Evolutionary conservation across 2,329 filamentous ascomycete genomes (phyloP).

Genomic region (Pseudocercospora cruenta): DNA sequence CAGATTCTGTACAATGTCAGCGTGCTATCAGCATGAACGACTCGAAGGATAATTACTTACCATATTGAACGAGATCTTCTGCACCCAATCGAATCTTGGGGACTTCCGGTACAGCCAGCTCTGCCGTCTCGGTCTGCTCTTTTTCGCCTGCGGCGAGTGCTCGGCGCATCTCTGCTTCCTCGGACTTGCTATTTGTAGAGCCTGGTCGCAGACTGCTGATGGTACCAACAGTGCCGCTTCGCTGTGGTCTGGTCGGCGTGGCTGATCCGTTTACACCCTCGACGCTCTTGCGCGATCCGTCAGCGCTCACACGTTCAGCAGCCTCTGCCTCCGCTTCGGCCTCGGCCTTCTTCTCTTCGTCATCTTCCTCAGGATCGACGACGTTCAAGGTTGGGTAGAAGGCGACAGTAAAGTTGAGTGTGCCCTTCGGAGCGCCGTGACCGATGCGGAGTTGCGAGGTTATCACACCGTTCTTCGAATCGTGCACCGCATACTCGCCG

Average conservation of each 20-base stretch:
- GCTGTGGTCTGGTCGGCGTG: conserved; percentile 11
- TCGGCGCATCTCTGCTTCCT: conserved; percentile 47
- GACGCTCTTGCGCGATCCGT: conserved; percentile 25
- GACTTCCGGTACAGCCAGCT: conserved; percentile 55
- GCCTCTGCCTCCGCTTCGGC: conserved; percentile 48
- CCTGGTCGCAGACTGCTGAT: conserved; percentile 44
- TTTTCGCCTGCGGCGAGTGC: conserved; percentile 53
- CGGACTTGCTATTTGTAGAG: conserved; percentile 34
- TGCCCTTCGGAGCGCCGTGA: conserved; percentile 75
- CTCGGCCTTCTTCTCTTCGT: conserved; percentile 33
- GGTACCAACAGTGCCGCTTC: conserved; percentile 43
- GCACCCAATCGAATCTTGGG: conserved; percentile 78
- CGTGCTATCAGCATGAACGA: background rate
- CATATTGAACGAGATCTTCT: conserved; percentile 79
- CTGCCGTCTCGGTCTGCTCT: conserved; percentile 49
- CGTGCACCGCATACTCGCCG: conserved; percentile 79
- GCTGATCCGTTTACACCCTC: conserved; percentile 10
- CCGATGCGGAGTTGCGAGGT: conserved; percentile 73
- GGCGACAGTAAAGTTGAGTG: conserved; percentile 76
- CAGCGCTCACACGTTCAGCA: conserved; percentile 22
- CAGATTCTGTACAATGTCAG: conserved; percentile 65
- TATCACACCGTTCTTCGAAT: conserved; percentile 67
- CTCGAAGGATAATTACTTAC: conserved; percentile 46
- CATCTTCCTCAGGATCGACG: conserved; percentile 65
- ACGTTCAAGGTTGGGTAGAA: conserved; percentile 91